These are phyloP conservation scores for Saccharata proteae DNA, from an alignment of 2,329 filamentous ascomycete genomes.

Conservation along the genomic window DNA sequence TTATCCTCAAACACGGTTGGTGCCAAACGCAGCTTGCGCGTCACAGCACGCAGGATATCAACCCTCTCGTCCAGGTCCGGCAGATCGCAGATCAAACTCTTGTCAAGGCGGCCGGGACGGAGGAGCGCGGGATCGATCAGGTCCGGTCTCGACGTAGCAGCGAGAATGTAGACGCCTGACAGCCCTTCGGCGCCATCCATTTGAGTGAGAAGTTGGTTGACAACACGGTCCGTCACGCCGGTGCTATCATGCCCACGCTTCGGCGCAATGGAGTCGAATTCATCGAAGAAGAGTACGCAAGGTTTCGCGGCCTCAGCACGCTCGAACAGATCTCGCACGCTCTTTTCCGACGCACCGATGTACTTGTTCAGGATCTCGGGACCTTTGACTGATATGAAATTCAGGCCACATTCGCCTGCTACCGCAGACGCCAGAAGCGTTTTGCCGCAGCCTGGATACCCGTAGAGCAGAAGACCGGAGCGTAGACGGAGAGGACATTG, in stretches of 20 bases:
- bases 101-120: constrained; percentile 83
- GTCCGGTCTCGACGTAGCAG: constrained; percentile 85
- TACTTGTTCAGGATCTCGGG: constrained; percentile 99
- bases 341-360: constrained; percentile 94
- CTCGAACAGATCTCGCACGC: constrained; percentile 88
- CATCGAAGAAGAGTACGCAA: constrained; percentile 95
- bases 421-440: constrained; percentile 91
- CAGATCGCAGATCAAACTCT: constrained; percentile 84
- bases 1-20: constrained; percentile 46
- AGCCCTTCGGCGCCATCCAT: constrained; percentile 98
- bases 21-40: constrained; percentile 64
- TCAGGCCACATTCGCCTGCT: constrained; percentile 93
- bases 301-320: constrained; percentile 81
- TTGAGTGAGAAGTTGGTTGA: constrained; percentile 94
- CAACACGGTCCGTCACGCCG: constrained; percentile 94
- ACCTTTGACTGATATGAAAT: constrained; percentile 97
- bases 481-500: constrained; percentile 90
- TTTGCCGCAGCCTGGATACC: constrained; percentile 92
- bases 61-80: constrained; percentile 67
- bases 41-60: constrained; percentile 80
- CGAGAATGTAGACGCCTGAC: constrained; percentile 89
- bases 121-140: constrained; percentile 89
- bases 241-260: constrained; percentile 96
- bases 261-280: constrained; percentile 95
- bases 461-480: constrained; percentile 85